Percentiles rank a stretch among this genome's conserved stretches.
Evolutionary conservation across 2,329 filamentous ascomycete genomes (phyloP).

Genomic region (Ophiocordyceps robertsii): DNA sequence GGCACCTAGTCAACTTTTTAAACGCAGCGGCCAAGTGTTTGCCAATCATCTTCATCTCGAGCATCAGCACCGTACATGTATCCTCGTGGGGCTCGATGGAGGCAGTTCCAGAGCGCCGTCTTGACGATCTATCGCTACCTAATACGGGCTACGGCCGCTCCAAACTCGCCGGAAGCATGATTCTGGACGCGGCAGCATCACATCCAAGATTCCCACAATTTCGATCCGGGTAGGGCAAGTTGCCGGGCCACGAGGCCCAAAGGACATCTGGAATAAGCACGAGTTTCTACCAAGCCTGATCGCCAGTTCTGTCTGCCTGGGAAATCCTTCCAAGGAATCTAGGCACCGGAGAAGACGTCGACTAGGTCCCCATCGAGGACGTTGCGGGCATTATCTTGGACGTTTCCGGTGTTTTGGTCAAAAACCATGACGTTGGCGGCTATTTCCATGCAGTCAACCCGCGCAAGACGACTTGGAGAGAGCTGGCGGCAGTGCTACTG

Average conservation of each 20-base stretch:
- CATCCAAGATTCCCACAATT: conserved; percentile 22
- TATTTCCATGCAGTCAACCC: conserved; percentile 40
- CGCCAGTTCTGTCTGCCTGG: conserved; percentile 33
- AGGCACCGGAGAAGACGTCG: conserved; percentile 28
- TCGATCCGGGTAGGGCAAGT: conserved; percentile 34
- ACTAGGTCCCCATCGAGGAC: conserved; percentile 41
- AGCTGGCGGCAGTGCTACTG: conserved; percentile 25
- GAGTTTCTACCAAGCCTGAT: conserved; percentile 43
- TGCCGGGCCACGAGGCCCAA: conserved; percentile 22
- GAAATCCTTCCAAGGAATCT: conserved; percentile 30
- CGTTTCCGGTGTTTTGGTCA: conserved; percentile 24
- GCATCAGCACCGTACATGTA: conserved; percentile 25
- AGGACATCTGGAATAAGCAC: conserved; percentile 38
- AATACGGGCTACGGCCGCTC: conserved; percentile 27
- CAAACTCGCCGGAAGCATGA: conserved; percentile 26
- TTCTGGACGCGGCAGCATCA: conserved; percentile 25
- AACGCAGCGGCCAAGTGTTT: conserved; percentile 14
- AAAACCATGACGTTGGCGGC: conserved; percentile 16
- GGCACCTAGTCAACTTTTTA: conserved; percentile 32
- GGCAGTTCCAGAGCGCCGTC: too few species aligned
- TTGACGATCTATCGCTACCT: conserved; percentile 14
- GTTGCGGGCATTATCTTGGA: conserved; percentile 34
- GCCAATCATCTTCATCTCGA: conserved; percentile 30
- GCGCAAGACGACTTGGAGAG: conserved; percentile 21
- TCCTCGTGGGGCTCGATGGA: too few species aligned